Conservation (phyloP, 2,329 filamentous ascomycete genomes). For the Xylariales sp. region DNA sequence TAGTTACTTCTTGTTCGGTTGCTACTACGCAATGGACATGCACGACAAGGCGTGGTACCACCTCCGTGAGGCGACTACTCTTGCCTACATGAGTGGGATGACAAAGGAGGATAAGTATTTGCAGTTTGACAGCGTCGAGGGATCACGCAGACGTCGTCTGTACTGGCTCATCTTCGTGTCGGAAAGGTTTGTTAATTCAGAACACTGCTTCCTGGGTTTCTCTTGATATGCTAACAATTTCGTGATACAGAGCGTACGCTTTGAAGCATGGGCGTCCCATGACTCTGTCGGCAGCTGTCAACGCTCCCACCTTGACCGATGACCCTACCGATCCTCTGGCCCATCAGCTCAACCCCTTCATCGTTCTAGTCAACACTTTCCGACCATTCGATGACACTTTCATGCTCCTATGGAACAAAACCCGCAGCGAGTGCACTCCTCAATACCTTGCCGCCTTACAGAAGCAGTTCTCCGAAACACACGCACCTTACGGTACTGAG, state of each 20-base stretch:
- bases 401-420: slow-evolving; percentile 63
- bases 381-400: slow-evolving; percentile 63
- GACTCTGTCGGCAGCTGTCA: slow-evolving; percentile 65
- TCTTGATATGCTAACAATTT: not conserved
- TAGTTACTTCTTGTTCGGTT: slow-evolving; percentile 76
- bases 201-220: not conserved
- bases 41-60: slow-evolving; percentile 78
- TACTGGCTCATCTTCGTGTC: slow-evolving; percentile 72
- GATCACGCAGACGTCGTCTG: slow-evolving; percentile 59
- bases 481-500: slow-evolving; percentile 48
- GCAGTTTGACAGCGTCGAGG: slow-evolving; percentile 54
- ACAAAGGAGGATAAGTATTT: slow-evolving; percentile 60
- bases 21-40: slow-evolving; percentile 65
- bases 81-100: slow-evolving; percentile 59
- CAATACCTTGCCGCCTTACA: slow-evolving; percentile 55
- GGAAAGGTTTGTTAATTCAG: slow-evolving; percentile 51
- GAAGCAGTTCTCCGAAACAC: slow-evolving; percentile 55
- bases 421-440: slow-evolving; percentile 50
- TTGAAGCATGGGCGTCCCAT: slow-evolving; percentile 66
- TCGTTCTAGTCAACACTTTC: slow-evolving; percentile 60
- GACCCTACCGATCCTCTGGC: slow-evolving; percentile 53
- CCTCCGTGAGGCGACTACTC: slow-evolving; percentile 70
- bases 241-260: slow-evolving; percentile 59
- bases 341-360: slow-evolving; percentile 50
- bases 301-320: slow-evolving; percentile 57